Conservation (phyloP, 345 rosid genomes). For the Conringia planisiliqua region DNA sequence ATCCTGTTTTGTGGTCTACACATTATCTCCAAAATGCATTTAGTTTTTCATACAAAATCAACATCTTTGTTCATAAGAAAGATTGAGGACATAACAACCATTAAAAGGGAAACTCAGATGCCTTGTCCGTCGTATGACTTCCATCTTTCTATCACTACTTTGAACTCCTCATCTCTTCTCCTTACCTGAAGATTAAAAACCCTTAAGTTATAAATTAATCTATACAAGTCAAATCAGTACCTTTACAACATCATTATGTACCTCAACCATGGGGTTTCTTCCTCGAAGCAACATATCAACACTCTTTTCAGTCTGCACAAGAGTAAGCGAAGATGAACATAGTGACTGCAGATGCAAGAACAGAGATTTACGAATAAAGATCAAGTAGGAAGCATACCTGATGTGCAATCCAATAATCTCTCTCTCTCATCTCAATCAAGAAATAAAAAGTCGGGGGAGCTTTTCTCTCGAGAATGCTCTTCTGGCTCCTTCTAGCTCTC, state of each 20-base stretch:
- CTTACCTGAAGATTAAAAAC: conserved; percentile 39
- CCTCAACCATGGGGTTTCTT: conserved; percentile 63
- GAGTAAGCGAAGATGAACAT: background rate
- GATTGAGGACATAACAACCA: background rate
- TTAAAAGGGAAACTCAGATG: conserved; percentile 21
- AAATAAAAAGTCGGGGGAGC: conserved; percentile 69
- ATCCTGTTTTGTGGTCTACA: no score
- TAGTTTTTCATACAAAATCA: background rate
- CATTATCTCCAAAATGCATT: background rate
- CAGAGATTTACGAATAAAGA: background rate
- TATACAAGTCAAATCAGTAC: background rate
- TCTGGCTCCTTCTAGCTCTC: conserved; percentile 50
- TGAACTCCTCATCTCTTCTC: conserved; percentile 44
- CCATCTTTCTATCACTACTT: conserved; percentile 60
- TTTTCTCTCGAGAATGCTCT: conserved; percentile 67
- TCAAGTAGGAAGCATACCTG: conserved; percentile 30
- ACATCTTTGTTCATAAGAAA: background rate
- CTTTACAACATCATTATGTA: background rate
- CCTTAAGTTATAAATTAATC: background rate
- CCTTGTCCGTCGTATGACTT: conserved; percentile 46
- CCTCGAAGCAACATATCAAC: conserved; percentile 63
- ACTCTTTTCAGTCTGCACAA: conserved; percentile 62
- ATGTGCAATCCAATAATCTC: conserved; percentile 60
- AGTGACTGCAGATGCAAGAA: background rate
- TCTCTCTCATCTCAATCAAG: conserved; percentile 66